Evolutionary conservation across 2,329 filamentous ascomycete genomes (phyloP).

Genomic region (Aspergillus sp.): DNA sequence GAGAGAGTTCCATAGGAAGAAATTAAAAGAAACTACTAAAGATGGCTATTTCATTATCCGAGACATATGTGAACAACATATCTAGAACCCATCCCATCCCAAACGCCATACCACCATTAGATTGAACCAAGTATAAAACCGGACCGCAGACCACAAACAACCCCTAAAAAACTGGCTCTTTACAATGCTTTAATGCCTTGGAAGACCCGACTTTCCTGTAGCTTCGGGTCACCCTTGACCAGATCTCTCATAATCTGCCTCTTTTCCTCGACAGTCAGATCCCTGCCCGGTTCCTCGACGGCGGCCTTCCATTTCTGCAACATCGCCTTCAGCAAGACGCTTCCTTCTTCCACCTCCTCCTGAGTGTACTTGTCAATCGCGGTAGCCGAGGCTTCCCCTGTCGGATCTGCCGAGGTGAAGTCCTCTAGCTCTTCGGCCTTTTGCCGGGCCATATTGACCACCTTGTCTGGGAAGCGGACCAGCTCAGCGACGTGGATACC

Average conservation of each 20-base stretch:
- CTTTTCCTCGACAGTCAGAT: constrained; percentile 72
- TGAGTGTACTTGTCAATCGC: constrained; percentile 62
- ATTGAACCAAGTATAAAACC: neutral
- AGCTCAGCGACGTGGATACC: constrained; percentile 98
- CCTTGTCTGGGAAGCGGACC: constrained; percentile 93
- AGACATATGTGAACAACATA: neutral
- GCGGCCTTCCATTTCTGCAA: constrained; percentile 80
- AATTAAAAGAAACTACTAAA: neutral
- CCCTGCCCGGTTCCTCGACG: constrained; percentile 61
- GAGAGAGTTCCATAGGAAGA: neutral
- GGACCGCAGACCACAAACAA: neutral
- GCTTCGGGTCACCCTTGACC: constrained; percentile 68
- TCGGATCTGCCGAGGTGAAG: constrained; percentile 56
- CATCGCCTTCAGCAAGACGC: constrained; percentile 77
- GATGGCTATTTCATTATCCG: neutral
- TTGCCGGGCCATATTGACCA: constrained; percentile 97
- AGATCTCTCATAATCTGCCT: constrained; percentile 75
- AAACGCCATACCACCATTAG: neutral
- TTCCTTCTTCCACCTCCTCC: constrained; percentile 87
- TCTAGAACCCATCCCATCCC: neutral
- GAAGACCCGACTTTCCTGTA: constrained; percentile 58
- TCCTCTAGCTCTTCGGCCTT: constrained; percentile 98
- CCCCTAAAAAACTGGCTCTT: neutral
- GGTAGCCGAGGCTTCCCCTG: constrained; percentile 42
- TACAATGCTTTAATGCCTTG: constrained; percentile 49